These are phyloP conservation scores for Cladophialophora immunda DNA, from an alignment of 2,329 filamentous ascomycete species.

Conservation along the genomic window DNA sequence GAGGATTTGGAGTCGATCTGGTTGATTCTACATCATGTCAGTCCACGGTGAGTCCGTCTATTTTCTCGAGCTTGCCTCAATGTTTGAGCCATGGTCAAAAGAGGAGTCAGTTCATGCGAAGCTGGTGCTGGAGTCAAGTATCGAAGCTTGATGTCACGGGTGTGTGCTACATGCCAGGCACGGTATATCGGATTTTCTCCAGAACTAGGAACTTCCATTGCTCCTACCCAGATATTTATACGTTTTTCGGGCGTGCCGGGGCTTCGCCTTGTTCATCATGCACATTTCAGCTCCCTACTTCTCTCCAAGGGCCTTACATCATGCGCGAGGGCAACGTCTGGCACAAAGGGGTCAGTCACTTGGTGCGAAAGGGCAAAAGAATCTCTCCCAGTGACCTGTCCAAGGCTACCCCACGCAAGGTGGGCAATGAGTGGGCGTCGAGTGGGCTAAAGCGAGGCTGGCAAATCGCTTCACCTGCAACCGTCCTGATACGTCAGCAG, in stretches of 20 bases:
- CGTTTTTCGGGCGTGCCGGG: background rate
- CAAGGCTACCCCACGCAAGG: constrained; percentile 4
- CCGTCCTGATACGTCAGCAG: background rate
- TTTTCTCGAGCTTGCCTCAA: background rate
- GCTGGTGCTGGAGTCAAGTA: background rate
- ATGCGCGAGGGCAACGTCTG: background rate
- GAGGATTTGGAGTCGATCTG: background rate
- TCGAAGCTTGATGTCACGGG: background rate
- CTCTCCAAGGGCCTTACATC: background rate
- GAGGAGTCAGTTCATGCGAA: background rate
- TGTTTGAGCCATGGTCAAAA: background rate
- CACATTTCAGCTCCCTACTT: background rate
- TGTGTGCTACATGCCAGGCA: background rate
- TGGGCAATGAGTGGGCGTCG: constrained; percentile 1
- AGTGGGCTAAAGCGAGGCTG: constrained; percentile 10
- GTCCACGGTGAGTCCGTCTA: background rate
- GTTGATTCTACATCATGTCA: constrained; percentile 12
- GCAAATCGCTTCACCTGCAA: constrained; percentile 6
- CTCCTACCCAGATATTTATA: constrained; percentile 16
- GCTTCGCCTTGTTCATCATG: background rate
- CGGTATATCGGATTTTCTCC: background rate
- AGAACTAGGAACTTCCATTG: background rate
- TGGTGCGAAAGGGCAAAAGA: background rate
- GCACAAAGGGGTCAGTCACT: background rate
- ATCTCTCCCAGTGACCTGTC: background rate